phyloP scores from a whole-genome alignment of 306 rosid genomes.

The Lathyrus aphaca region DNA sequence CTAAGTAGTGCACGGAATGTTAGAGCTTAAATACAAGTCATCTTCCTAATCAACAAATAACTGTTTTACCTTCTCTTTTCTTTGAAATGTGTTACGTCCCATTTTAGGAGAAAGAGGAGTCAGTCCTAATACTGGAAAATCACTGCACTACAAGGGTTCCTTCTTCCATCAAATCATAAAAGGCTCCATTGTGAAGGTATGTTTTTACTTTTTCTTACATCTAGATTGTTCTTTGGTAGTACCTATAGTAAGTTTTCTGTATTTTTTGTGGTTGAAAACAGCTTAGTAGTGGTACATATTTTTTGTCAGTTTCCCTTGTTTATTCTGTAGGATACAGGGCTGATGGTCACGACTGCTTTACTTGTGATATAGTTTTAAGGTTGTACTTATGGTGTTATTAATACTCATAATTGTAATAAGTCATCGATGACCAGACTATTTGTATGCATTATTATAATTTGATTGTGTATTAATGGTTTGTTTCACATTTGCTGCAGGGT shows the following conservation, averaged over 20 bases:
- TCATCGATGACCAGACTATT: constrained; percentile 46
- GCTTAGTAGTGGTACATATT: constrained; percentile 61
- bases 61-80: constrained; percentile 2
- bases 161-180: constrained; percentile 77
- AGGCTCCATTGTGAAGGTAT: constrained; percentile 76
- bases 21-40: neutral
- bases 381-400: constrained; percentile 64
- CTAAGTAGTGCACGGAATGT: neutral
- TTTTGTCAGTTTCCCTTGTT: constrained; percentile 70
- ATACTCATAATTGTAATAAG: constrained; percentile 50
- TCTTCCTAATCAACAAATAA: neutral
- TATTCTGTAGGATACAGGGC: constrained; percentile 96
- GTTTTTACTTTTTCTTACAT: constrained; percentile 34
- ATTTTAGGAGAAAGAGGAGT: constrained; percentile 82
- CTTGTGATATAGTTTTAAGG: constrained; percentile 87
- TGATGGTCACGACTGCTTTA: constrained; percentile 83
- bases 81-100: constrained; percentile 4
- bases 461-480: constrained; percentile 37
- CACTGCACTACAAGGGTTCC: constrained; percentile 90
- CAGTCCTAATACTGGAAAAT: constrained; percentile 74
- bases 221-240: constrained; percentile 33
- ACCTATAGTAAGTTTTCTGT: constrained; percentile 21
- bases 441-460: constrained; percentile 28
- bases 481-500: constrained; percentile 69
- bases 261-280: constrained; percentile 57